These are phyloP conservation scores for Anastatica hierochuntica DNA, from an alignment of 345 rosid species.

Conservation along the genomic window DNA sequence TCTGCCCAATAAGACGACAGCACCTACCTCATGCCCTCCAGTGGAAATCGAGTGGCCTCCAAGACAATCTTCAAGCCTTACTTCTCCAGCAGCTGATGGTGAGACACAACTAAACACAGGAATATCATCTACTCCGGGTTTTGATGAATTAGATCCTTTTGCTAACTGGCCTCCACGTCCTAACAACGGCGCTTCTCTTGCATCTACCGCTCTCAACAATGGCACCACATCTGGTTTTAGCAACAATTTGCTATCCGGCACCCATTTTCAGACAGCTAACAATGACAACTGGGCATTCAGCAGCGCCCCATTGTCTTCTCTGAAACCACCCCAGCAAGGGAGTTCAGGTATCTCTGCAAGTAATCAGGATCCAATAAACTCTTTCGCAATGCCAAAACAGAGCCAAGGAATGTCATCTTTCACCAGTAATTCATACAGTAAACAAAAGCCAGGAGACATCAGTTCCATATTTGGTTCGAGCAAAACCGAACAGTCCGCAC, in stretches of 20 bases:
- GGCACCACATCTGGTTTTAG: conserved; percentile 30
- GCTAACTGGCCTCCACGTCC: conserved; percentile 82
- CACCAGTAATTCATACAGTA: conserved; percentile 25
- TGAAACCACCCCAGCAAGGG: conserved; percentile 36
- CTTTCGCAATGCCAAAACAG: conserved; percentile 48
- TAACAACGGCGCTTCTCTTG: conserved; percentile 24
- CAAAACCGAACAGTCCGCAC: conserved; percentile 48
- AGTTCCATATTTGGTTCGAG: conserved; percentile 62
- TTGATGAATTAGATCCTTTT: conserved; percentile 83
- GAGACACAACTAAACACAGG: conserved; percentile 36
- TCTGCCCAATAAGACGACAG: conserved; percentile 33
- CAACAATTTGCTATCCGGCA: conserved; percentile 17
- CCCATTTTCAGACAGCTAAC: conserved; percentile 24
- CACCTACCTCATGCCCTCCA: conserved; percentile 47
- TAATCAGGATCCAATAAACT: conserved; percentile 31
- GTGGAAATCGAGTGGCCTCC: conserved; percentile 96
- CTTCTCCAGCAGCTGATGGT: conserved; percentile 22
- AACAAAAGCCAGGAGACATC: conserved; percentile 50
- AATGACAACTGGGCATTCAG: conserved; percentile 44
- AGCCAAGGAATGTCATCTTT: conserved; percentile 37
- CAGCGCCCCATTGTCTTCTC: conserved; percentile 29
- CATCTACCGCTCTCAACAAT: conserved; percentile 34
- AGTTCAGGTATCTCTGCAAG: conserved; percentile 24
- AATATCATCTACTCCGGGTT: conserved; percentile 32
- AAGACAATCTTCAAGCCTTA: conserved; percentile 31